Evolutionary conservation across 2,329 filamentous ascomycete genomes (phyloP), one percentile per base, ranked within the genome.

Genomic region (Sarocladiaceae sp.): DNA sequence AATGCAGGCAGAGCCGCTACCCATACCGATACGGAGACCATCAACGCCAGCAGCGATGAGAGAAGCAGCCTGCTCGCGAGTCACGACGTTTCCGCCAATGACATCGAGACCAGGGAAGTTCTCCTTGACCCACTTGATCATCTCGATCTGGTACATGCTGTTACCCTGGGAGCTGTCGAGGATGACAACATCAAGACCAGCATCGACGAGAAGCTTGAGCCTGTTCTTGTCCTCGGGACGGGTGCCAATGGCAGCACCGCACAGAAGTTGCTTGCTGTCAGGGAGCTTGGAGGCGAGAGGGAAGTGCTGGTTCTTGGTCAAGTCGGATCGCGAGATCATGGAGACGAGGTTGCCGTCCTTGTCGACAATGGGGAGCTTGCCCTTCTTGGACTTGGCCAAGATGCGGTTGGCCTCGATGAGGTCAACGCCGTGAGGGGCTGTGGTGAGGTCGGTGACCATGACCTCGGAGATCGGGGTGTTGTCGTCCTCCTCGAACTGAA

Each of bases 231-330:
- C 94, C 71, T 95, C 90, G 47, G 91, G 90, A 28, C 94, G 86
- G 40, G 94, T 99, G 60, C 95, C 95, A 66, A 99, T 95, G 57
- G 94, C 90, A 58, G 94, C 94, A 59, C 92, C 92, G 67, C 90
- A 90, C 64, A 99, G 90, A 40, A 99, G 84, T 79, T 99, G 95
- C 80, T 99, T 99, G 61, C 93, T 97, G 65, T 95, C 85, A 53
- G 92, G 90, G 35, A 96, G 84, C 79, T 99, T 99, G 52, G 94
- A 97, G 46, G 94, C 92, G 56, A 97, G 81, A 31, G 94, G 94
- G 75, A 95, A 99, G 76, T 97, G 86, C 57, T 96, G 82, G 77
- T 99, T 99, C 83, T 99, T 99, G 79, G 92, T 97, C 74, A 99
- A 76, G 74, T 99, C 94, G 63, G 92, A 96, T 63, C 94, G 85